phyloP scores from a whole-genome alignment of 139 green algal genomes.

The Chlamydomonas incerta region DNA sequence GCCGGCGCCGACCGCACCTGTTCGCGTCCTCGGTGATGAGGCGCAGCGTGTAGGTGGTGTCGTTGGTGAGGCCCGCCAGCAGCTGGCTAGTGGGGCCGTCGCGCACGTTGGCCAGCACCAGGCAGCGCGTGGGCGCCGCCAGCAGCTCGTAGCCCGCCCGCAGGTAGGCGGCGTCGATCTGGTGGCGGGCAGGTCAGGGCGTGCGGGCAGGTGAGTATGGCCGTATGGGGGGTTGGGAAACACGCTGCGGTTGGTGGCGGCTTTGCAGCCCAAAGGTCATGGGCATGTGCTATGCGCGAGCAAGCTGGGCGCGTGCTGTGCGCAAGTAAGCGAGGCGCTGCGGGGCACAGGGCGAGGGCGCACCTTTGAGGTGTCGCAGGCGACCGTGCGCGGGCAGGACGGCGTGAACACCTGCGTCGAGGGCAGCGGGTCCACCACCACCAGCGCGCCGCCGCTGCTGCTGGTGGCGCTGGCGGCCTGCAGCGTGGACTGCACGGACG shows the following conservation, averaged over 20 bases:
- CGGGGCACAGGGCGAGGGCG: too few relatives aligned
- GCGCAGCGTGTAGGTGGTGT: slow-evolving; percentile 50
- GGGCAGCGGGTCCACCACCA: neutral
- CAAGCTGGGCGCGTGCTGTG: too few relatives aligned
- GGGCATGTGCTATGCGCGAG: too few relatives aligned
- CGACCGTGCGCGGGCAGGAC: neutral
- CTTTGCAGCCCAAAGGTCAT: too few relatives aligned
- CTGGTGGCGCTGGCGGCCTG: neutral
- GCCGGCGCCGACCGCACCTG: slow-evolving; percentile 9
- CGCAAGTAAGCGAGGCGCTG: too few relatives aligned
- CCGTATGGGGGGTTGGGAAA: neutral
- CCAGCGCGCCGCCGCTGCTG: neutral
- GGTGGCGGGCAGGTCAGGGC: neutral
- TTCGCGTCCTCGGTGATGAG: slow-evolving; percentile 33
- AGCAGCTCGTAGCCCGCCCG: neutral
- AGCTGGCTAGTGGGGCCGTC: neutral
- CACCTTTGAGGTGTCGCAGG: slow-evolving; percentile 25
- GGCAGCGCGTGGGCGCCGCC: slow-evolving; percentile 10
- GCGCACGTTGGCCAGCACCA: neutral
- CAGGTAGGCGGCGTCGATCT: neutral
- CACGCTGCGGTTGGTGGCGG: too few relatives aligned
- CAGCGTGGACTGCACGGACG: neutral
- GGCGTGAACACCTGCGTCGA: neutral
- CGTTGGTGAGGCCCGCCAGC: slow-evolving; percentile 31
- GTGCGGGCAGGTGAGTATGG: neutral